Conservation (phyloP, 148 eudicot genomes). For the Mesembryanthemum crystallinum region DNA sequence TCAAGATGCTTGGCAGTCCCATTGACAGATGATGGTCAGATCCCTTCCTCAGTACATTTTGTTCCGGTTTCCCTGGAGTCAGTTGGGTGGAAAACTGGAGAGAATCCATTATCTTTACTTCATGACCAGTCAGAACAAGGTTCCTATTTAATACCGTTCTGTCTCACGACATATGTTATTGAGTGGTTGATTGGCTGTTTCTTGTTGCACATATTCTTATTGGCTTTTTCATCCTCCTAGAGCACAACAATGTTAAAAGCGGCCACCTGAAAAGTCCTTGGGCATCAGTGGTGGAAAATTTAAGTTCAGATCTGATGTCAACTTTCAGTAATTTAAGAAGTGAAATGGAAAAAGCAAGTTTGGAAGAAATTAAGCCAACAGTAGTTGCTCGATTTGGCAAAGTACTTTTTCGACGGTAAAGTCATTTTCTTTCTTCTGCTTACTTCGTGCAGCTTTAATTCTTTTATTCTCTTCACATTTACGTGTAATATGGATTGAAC, state of each 20-base stretch:
- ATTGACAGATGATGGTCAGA: constrained; percentile 10
- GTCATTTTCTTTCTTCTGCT: not conserved
- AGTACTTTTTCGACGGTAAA: constrained; percentile 23
- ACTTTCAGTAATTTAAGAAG: constrained; percentile 15
- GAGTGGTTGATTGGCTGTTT: not conserved
- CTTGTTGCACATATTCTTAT: not conserved
- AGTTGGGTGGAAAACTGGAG: not conserved
- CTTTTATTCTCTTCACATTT: not conserved
- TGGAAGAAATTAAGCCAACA: constrained; percentile 6
- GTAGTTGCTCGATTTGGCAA: constrained; percentile 24
- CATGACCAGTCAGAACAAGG: constrained; percentile 7
- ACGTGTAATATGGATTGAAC: not conserved
- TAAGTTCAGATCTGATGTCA: constrained; percentile 19
- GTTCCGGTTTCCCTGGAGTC: constrained; percentile 15
- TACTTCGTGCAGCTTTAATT: not conserved
- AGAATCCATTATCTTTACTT: constrained; percentile 14
- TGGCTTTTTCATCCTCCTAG: not conserved
- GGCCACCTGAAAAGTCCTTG: constrained; percentile 9
- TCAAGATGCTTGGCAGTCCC: constrained; percentile 24
- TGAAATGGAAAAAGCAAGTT: constrained; percentile 9
- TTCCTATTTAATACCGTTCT: not conserved
- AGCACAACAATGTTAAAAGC: constrained; percentile 5
- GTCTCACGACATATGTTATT: not conserved
- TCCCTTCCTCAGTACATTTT: constrained; percentile 16
- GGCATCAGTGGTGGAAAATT: constrained; percentile 12